phyloP scores from a whole-genome alignment of 306 rosid genomes.

The Cotoneaster glaucophyllus region DNA sequence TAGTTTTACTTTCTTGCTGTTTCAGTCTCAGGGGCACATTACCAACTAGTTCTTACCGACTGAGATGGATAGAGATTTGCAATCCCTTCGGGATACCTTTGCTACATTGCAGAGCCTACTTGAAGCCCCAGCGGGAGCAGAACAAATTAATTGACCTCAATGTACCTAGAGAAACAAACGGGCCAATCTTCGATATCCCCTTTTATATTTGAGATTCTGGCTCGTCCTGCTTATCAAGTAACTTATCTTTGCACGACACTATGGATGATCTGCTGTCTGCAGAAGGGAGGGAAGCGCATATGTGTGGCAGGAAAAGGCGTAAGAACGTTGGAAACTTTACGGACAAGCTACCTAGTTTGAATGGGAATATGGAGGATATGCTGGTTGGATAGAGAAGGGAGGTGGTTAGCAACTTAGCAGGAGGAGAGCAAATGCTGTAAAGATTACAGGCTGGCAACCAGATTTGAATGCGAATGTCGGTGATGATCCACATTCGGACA shows the following conservation, averaged over 20 bases:
- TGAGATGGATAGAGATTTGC: background rate
- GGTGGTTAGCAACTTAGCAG: background rate
- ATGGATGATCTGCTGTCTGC: background rate
- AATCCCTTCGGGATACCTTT: background rate
- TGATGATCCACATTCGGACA: background rate
- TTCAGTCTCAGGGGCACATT: background rate
- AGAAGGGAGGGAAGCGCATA: background rate
- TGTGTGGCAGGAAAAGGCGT: background rate
- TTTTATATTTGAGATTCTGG: background rate
- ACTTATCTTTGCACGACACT: background rate
- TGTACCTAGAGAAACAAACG: background rate
- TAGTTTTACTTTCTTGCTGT: background rate
- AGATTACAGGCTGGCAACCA: background rate
- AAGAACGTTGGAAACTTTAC: no score
- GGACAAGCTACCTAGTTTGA: background rate
- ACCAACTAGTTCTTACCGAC: background rate
- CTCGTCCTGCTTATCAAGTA: background rate
- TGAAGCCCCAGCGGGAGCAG: background rate
- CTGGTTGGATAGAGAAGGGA: background rate
- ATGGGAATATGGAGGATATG: background rate
- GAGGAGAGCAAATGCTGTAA: background rate
- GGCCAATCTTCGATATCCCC: background rate
- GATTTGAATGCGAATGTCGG: background rate
- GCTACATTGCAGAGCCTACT: background rate
- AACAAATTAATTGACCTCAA: background rate